Evolutionary conservation across 345 rosid genomes (phyloP).

Genomic region (Physaria fendleri): DNA sequence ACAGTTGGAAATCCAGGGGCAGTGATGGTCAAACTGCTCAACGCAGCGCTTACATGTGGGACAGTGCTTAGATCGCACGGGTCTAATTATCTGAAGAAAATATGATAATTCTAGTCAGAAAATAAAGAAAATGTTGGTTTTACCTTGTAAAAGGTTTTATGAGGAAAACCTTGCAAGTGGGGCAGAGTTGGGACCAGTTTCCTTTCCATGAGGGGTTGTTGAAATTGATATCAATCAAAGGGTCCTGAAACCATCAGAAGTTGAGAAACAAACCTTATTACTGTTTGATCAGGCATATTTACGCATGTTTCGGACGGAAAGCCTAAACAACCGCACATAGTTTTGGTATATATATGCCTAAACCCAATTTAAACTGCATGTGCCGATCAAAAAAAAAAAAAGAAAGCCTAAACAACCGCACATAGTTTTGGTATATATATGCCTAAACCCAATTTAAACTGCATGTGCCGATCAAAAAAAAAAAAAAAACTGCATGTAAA

Average conservation of each 20-base stretch:
- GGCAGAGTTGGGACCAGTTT: slow-evolving; percentile 98
- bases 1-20: slow-evolving; percentile 99
- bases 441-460: neutral
- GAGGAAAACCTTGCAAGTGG: slow-evolving; percentile 88
- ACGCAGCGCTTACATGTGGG: slow-evolving; percentile 78
- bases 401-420: neutral
- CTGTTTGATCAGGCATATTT: neutral
- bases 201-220: slow-evolving; percentile 75
- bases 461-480: too few relatives aligned
- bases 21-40: slow-evolving; percentile 96
- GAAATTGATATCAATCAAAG: slow-evolving; percentile 57
- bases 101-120: neutral
- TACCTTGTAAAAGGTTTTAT: neutral
- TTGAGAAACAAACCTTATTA: neutral
- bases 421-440: neutral
- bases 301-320: neutral
- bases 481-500: neutral
- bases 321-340: neutral
- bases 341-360: neutral
- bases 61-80: slow-evolving; percentile 94
- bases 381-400: too few relatives aligned
- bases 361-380: neutral
- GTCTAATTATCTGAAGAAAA: slow-evolving; percentile 73
- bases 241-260: slow-evolving; percentile 50
- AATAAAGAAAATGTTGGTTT: neutral